Evolutionary conservation across 176 grass and related monocot species (phyloP).

Genomic region (Carex scoparia): DNA sequence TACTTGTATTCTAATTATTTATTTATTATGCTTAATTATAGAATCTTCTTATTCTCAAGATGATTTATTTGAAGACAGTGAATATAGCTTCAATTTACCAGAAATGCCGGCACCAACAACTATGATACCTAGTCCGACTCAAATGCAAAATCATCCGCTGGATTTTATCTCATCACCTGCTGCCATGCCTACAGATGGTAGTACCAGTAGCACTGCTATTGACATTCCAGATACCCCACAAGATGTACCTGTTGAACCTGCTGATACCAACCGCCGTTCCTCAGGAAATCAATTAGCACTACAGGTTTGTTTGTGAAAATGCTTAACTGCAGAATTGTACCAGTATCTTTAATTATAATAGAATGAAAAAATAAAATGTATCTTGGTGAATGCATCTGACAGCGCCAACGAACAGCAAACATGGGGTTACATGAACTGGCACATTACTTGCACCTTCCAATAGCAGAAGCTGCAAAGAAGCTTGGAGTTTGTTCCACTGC

Average conservation of each 20-base stretch:
- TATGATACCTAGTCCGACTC: too few relatives aligned
- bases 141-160: not conserved
- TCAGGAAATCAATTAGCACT: not conserved
- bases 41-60: not conserved
- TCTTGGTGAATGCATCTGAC: not conserved
- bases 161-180: not conserved
- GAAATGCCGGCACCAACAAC: not conserved
- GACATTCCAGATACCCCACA: not conserved
- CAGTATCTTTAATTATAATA: not conserved
- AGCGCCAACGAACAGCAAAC: conserved; percentile 21
- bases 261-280: not conserved
- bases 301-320: not conserved
- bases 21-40: not conserved
- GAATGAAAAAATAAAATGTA: not conserved
- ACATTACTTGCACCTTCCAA: conserved; percentile 28
- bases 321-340: not conserved
- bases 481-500: conserved; percentile 33
- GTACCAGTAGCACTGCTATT: not conserved
- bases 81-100: not conserved
- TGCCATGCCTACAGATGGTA: not conserved
- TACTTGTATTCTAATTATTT: not conserved
- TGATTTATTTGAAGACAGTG: not conserved
- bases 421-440: conserved; percentile 23
- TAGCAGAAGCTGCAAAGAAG: conserved; percentile 12
- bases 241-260: not conserved